phyloP scores from a whole-genome alignment of 2,329 filamentous ascomycete species.

The Nemania sp. region DNA sequence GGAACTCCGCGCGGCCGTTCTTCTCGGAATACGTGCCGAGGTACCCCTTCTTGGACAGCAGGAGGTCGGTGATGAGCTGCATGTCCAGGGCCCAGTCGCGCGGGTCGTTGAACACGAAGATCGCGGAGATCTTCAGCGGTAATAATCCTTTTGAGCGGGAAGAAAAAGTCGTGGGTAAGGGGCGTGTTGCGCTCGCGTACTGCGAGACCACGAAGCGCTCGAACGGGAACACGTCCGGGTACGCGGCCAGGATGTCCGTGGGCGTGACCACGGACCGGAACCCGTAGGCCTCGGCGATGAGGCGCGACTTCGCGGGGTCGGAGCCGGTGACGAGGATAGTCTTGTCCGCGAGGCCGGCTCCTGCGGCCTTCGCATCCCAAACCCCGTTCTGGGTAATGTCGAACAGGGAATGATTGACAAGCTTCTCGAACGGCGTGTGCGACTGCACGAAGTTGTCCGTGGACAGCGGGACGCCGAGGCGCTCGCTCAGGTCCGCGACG shows the following conservation, averaged over 20 bases:
- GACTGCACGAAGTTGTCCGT: conserved; percentile 80
- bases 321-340: conserved; percentile 77
- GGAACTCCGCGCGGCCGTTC: conserved; percentile 67
- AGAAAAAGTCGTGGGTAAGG: conserved; percentile 60
- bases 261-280: conserved; percentile 84
- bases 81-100: conserved; percentile 93
- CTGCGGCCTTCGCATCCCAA: background rate
- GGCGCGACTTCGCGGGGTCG: conserved; percentile 66
- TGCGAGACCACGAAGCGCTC: conserved; percentile 64
- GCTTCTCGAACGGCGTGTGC: conserved; percentile 83
- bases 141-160: no score
- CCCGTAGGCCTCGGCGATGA: conserved; percentile 76
- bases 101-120: conserved; percentile 94
- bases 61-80: conserved; percentile 79
- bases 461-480: conserved; percentile 66
- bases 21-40: conserved; percentile 76
- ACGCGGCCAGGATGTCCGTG: conserved; percentile 75
- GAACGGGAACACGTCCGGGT: conserved; percentile 84
- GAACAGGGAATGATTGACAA: conserved; percentile 42
- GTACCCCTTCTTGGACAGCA: conserved; percentile 77
- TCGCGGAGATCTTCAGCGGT: conserved; percentile 81
- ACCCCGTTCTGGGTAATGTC: background rate
- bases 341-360: conserved; percentile 58
- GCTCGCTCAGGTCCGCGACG: conserved; percentile 68
- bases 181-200: conserved; percentile 61